phyloP scores from a whole-genome alignment of 202 grass and related monocot species.

The Brachypodium distachyon region DNA sequence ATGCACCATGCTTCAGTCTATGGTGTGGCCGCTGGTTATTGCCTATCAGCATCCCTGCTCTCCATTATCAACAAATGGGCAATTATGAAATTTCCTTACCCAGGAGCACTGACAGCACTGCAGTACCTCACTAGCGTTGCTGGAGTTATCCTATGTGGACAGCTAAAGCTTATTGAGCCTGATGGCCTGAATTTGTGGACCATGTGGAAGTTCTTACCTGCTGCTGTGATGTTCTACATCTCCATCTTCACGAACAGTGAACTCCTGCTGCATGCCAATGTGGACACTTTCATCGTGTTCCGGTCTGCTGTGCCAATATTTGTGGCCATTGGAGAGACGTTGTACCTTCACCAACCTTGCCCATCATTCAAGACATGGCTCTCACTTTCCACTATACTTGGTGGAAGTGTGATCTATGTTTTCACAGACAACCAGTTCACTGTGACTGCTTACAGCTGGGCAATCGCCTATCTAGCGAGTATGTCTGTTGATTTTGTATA shows the following conservation, averaged over 20 bases:
- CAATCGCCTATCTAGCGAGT: constrained; percentile 60
- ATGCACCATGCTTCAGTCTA: constrained; percentile 67
- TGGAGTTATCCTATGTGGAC: constrained; percentile 64
- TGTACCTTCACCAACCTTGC: constrained; percentile 84
- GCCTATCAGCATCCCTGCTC: constrained; percentile 69
- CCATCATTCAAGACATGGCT: constrained; percentile 75
- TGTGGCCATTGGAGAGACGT: constrained; percentile 77
- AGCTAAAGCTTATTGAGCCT: constrained; percentile 62
- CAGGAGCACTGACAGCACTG: constrained; percentile 74
- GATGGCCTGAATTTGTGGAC: constrained; percentile 62
- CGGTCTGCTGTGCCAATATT: constrained; percentile 83
- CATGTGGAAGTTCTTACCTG: constrained; percentile 95
- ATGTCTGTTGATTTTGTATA: constrained; percentile 96
- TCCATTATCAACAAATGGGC: constrained; percentile 99
- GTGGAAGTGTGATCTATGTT: constrained; percentile 87
- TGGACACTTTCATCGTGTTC: constrained; percentile 90
- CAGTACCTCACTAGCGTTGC: constrained; percentile 72
- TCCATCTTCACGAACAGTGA: constrained; percentile 93
- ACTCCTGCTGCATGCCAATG: constrained; percentile 82
- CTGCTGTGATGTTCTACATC: constrained; percentile 85
- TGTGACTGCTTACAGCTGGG: constrained; percentile 80
- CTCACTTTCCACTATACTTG: constrained; percentile 74
- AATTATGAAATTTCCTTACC: constrained; percentile 84
- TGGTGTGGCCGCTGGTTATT: constrained; percentile 78
- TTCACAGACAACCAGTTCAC: constrained; percentile 90